A percentile compares a stretch with the other conserved stretches of the same genome.
Conservation (phyloP, 1,284 basidiomycete genomes). For the Cutaneotrichosporon mucoides region DNA sequence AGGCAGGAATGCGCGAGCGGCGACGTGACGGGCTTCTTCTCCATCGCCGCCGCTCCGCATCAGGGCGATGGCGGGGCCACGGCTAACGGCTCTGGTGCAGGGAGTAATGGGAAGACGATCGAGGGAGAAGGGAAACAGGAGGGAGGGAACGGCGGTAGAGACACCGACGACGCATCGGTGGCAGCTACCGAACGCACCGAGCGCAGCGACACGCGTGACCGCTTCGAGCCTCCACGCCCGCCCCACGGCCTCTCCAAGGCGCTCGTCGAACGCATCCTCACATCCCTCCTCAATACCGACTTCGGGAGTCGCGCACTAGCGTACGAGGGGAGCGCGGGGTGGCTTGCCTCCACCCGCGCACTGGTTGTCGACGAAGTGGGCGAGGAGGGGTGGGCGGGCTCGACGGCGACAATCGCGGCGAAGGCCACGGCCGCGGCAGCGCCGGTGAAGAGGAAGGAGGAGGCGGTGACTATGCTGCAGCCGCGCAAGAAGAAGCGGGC, state of each 20-base stretch:
- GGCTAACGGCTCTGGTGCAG: too few relatives aligned
- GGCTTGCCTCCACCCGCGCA: conserved; percentile 59
- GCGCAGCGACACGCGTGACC: not conserved
- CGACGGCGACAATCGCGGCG: conserved; percentile 21
- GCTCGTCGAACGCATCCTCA: conserved; percentile 61
- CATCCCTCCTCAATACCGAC: conserved; percentile 68
- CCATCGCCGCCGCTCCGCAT: conserved; percentile 26
- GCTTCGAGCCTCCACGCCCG: not conserved
- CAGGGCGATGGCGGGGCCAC: not conserved
- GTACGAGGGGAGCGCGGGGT: conserved; percentile 62
- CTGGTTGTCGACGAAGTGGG: conserved; percentile 41
- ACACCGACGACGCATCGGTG: not conserved
- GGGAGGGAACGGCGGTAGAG: not conserved
- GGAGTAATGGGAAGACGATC: too few relatives aligned
- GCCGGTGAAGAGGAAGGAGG: conserved; percentile 34
- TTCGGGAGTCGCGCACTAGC: conserved; percentile 66
- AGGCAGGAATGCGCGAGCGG: conserved; percentile 84
- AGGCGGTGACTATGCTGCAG: conserved; percentile 47
- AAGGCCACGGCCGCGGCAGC: conserved; percentile 21
- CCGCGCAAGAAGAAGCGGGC: conserved; percentile 47
- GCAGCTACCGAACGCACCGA: not conserved
- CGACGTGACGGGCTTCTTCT: conserved; percentile 85
- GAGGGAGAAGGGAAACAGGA: too few relatives aligned
- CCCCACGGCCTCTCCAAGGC: not conserved
- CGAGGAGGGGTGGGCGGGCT: conserved; percentile 23